These are phyloP conservation scores for Dothideomycetes sp. DNA, from an alignment of 2,329 filamentous ascomycete species.

Conservation along the genomic window DNA sequence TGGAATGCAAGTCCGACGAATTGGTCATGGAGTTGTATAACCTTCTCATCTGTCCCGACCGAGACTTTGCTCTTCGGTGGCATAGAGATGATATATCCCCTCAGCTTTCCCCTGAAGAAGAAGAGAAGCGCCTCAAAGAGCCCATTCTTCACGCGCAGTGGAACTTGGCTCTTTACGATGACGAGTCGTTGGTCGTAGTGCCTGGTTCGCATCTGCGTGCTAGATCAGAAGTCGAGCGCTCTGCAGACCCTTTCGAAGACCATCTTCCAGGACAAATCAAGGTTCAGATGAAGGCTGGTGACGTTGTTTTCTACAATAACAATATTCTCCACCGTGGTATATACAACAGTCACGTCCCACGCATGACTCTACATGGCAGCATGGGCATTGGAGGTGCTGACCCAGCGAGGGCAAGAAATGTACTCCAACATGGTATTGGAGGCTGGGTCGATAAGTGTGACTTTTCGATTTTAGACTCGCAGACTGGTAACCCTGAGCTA, in stretches of 20 bases:
- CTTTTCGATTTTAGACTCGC: slow-evolving; percentile 36
- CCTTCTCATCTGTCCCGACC: slow-evolving; percentile 63
- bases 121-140: slow-evolving; percentile 47
- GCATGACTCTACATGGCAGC: slow-evolving; percentile 62
- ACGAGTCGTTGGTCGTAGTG: slow-evolving; percentile 62
- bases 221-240: slow-evolving; percentile 58
- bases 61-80: slow-evolving; percentile 67
- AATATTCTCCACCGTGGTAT: slow-evolving; percentile 71
- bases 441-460: slow-evolving; percentile 52
- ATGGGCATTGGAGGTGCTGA: slow-evolving; percentile 52
- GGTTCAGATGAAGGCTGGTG: slow-evolving; percentile 59
- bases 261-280: slow-evolving; percentile 51
- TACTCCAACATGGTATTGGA: slow-evolving; percentile 64
- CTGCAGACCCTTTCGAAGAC: slow-evolving; percentile 53
- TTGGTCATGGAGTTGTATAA: slow-evolving; percentile 86
- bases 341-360: slow-evolving; percentile 48
- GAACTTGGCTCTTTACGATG: slow-evolving; percentile 72
- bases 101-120: slow-evolving; percentile 55
- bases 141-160: slow-evolving; percentile 72
- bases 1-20: slow-evolving; percentile 43
- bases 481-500: slow-evolving; percentile 24
- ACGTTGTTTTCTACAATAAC: slow-evolving; percentile 81
- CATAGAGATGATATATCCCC: slow-evolving; percentile 73
- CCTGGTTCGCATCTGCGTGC: slow-evolving; percentile 65
- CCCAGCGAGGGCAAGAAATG: slow-evolving; percentile 52